Base-by-base conservation (phyloP, 2,329 filamentous ascomycete genomes). In the Apiospora saccharicola region DNA sequence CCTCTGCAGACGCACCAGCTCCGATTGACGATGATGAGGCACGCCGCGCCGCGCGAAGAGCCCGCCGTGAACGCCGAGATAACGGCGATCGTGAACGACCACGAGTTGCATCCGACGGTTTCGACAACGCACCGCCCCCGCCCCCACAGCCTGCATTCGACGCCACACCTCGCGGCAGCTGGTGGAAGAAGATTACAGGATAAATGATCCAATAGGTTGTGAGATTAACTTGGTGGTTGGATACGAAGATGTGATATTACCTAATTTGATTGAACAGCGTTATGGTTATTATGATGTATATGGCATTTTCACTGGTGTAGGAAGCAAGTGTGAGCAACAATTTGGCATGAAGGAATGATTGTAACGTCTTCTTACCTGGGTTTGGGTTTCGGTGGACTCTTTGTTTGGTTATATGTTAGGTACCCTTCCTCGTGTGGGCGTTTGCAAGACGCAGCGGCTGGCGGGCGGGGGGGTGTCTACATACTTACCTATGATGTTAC, bases 101-200 rank as follows among this genome's bases (percentile, higher is more conserved):
- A 47, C 77, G 77, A 10, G 77, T 80, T 46, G 77, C 74, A 41
- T 80, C 79, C 3, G 80, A 81, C 47, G 81, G 78, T 68, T 81
- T 79, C 67, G 77, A 74, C 64, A 81, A 81, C 37, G 81, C 79
- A 64, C 81, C 82, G 30, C 84, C 85, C 26, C 80, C 81, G 53
- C 82, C 83, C 30, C 84, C 85, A 26, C 80, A 81, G 53, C 82
- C 83, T 26, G 77, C 83, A 30, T 84, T 85, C 69, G 86, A 88
- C 71, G 69, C 82, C 14, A 83, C 86, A 16, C 87, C 87, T 26
- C 83, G 87, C 72, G 88, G 85, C 74, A 89, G 87, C 75, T 90
- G 89, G 88, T 90, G 89, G 89, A 88, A 83, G 81, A 90, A 89
- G 82, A 79, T 89, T 70, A 86, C 85, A 7, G 84, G 85, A 49